These are phyloP conservation scores for Teratosphaeria destructans DNA, from an alignment of 2,329 filamentous ascomycete genomes.

Conservation along the genomic window DNA sequence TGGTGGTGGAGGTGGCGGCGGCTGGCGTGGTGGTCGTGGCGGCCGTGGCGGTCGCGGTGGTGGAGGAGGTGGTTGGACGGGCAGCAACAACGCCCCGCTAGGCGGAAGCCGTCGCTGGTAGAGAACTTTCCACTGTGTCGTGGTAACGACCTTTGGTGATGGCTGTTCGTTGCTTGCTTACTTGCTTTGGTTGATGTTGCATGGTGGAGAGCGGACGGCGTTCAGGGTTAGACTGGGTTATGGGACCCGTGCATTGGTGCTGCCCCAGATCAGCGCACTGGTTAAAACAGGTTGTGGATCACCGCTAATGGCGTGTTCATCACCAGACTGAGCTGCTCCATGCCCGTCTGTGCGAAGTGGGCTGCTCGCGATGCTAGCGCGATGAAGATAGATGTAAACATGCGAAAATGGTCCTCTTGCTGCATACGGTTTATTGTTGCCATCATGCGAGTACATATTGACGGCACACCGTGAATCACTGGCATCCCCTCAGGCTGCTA, in stretches of 20 bases:
- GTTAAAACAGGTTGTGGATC: background rate
- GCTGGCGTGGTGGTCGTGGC: constrained; percentile 54
- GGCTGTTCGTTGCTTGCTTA: background rate
- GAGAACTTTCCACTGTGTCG: background rate
- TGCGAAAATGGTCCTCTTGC: background rate
- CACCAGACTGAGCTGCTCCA: constrained; percentile 3
- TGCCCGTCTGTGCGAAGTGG: constrained; percentile 10
- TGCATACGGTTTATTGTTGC: no score
- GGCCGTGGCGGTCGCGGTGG: constrained; percentile 45
- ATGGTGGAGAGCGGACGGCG: background rate
- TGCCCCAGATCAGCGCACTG: background rate
- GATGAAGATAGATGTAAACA: background rate
- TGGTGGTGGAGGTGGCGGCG: constrained; percentile 66
- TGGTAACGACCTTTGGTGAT: background rate
- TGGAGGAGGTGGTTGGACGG: constrained; percentile 38
- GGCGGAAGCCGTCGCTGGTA: constrained; percentile 49
- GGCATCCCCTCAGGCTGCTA: no score
- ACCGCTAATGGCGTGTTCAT: background rate
- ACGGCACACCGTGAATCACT: no score
- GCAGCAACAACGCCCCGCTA: constrained; percentile 49
- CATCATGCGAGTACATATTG: no score
- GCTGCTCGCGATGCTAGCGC: background rate
- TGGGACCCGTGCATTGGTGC: background rate
- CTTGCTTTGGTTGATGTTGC: background rate
- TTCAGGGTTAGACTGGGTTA: constrained; percentile 1